Evolutionary conservation across 106 monocot genomes (phyloP), one percentile per base, ranked within the genome.

Genomic region (Dioscorea zingiberensis): DNA sequence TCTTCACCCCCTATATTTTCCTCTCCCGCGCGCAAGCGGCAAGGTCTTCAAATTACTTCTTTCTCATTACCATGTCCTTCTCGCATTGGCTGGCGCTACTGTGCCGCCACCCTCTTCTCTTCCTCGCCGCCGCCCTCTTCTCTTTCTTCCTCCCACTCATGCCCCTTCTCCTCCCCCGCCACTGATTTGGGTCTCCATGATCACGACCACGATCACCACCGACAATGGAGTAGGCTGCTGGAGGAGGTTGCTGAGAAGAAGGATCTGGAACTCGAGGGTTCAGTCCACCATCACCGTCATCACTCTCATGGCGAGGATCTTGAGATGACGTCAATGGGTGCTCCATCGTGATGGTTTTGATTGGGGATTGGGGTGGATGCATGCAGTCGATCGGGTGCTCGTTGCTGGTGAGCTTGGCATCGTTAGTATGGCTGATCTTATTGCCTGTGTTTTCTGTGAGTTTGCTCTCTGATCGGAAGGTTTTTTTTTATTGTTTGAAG

Each of bases 211-310:
- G 70, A 69, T 25, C 84, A 83, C 54, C 66, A 72, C 66, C 73
- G 69, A 47, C 21, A 17, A 25, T 38, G n/a, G n/a, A n/a, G 44
- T 73, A 85, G 75, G 78, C 85, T 97, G 2, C 85, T 91, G 13
- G 95, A 97, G 66, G 95, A 97, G 73, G 27, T 91, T 63, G 95
- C 88, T 23, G 91, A 88, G 68, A 91, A 97, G 83, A 83, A 83
- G 72, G 95, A 97, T 84, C 79, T 97, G 25, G 71, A 25, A 69
- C 58, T 75, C 26, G 80, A 85, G 14, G 62, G 65, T 24, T 64
- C 72, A 51, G 73, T 46, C 21, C 25, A 62, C 48, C 55, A 71
- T 32, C 66, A 81, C 73, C 30, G 44, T 63, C 18, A 78, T 75
- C 58, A 55, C 48, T 16, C 55, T 63, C 27, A 25, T 25, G 7